Percentiles rank a stretch among this genome's conserved stretches.
Evolutionary conservation across 768 basidiomycete species (phyloP).

Genomic region (Coprinopsis sp.): DNA sequence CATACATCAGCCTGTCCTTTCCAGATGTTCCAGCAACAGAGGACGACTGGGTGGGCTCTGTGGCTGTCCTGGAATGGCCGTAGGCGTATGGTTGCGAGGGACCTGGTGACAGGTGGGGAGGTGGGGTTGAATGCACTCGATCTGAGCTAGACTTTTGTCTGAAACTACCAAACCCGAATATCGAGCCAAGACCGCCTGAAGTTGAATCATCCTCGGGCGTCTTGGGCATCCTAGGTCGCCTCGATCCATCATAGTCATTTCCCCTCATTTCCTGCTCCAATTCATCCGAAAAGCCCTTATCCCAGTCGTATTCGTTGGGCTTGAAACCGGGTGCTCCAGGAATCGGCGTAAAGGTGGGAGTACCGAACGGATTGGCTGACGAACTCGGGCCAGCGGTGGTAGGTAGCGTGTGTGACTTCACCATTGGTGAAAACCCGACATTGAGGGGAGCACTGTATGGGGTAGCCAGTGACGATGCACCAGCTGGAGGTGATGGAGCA

Average conservation of each 20-base stretch:
- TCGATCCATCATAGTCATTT: constrained; percentile 2
- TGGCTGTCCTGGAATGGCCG: too few relatives aligned
- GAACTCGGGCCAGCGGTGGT: too few relatives aligned
- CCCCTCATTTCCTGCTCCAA: constrained; percentile 37
- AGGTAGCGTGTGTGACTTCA: too few relatives aligned
- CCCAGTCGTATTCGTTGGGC: constrained; percentile 63
- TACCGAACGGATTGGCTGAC: constrained; percentile 36
- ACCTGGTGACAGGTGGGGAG: too few relatives aligned
- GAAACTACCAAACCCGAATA: neutral
- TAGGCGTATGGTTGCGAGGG: too few relatives aligned
- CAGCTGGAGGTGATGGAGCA: neutral
- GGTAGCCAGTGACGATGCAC: neutral
- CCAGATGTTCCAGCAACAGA: too few relatives aligned
- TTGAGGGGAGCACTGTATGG: too few relatives aligned
- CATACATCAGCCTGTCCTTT: too few relatives aligned
- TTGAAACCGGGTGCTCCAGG: constrained; percentile 75
- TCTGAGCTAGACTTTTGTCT: neutral
- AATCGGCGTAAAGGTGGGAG: constrained; percentile 38
- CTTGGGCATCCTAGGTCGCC: constrained; percentile 9
- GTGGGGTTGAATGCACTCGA: too few relatives aligned
- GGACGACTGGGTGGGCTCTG: too few relatives aligned
- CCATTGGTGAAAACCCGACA: too few relatives aligned
- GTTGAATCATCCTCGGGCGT: neutral
- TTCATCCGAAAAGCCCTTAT: constrained; percentile 55
- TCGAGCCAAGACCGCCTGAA: neutral